Evolutionary conservation across 805 yeast genomes (phyloP), one percentile per base, ranked within the genome.

Genomic region (Myxozyma lipomycoides): DNA sequence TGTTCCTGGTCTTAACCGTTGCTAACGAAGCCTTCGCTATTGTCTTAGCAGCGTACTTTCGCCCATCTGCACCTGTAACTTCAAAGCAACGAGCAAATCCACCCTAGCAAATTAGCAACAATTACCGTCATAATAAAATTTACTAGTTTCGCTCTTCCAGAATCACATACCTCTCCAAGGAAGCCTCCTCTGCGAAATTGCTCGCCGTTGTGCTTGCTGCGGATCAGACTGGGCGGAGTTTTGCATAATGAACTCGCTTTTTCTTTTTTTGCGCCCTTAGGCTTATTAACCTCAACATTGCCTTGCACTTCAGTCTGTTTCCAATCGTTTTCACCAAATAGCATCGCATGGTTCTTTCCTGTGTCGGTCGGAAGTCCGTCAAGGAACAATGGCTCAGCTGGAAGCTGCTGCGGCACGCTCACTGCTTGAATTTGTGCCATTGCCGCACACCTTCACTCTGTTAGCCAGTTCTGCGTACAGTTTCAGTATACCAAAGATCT

Each of bases 21-120:
- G 84, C 86, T 60, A 93, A 84, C 9, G 97, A 89, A 0, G 90
- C 90, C 69, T 93, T 93, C 48, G 99, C 98, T 34, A 93, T 95
- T 0, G 98, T 95, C 66, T 93, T 93, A 28, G 98, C 98, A 18
- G 98, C 99, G 69, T 76, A 93, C 1, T 86, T 78, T 63, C 81
- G 79, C 32, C 98, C 98, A 58, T 78, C 73, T 55, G 88, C 84
- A 70, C 90, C 96, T 66, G 85, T 87, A 76, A 93, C 93, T 68
- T 93, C 97, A 71, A 93, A 93, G 67, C 99, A 93, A 65, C 98
- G 81, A 17, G 98, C 99, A 74, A 93, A 93, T 0, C 99, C 99
- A 54, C 99, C 99, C 61, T 62, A 44, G 24, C 32, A 10, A 18
- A 26, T 35, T 10, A 28, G 32, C 12, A 35, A 35, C 38, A 35